Evolutionary conservation across 2,329 filamentous ascomycete species (phyloP).

Genomic region (Exophiala alcalophila): DNA sequence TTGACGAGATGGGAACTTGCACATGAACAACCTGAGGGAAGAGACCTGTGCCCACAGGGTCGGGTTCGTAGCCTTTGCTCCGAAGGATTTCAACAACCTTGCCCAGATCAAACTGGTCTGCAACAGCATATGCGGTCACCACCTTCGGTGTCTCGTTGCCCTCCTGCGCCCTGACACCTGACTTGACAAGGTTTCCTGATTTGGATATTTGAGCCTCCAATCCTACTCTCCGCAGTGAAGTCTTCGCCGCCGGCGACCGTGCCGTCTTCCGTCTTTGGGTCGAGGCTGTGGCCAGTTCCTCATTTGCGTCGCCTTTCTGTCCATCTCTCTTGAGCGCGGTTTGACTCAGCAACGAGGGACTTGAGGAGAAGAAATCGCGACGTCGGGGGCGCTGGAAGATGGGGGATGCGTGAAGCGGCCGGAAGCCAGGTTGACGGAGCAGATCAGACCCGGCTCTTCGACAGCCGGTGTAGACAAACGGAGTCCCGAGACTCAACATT

Average conservation of each 20-base stretch:
- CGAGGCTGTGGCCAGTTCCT: conserved; percentile 1
- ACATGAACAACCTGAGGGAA: conserved; percentile 66
- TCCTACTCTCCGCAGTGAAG: conserved; percentile 78
- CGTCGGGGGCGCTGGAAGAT: conserved; percentile 46
- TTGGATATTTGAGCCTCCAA: conserved; percentile 72
- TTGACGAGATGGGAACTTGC: conserved; percentile 47
- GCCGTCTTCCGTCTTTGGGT: conserved; percentile 48
- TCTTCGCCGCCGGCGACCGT: conserved; percentile 59
- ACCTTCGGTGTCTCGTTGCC: conserved; percentile 42
- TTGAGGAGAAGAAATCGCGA: conserved; percentile 66
- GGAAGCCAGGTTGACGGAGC: conserved; percentile 35
- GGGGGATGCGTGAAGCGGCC: conserved; percentile 36
- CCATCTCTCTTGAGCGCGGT: conserved; percentile 8
- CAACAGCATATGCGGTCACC: conserved; percentile 64
- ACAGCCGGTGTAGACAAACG: conserved; percentile 34
- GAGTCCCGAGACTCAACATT: conserved; percentile 9
- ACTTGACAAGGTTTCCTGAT: conserved; percentile 51
- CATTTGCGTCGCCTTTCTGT: conserved; percentile 6
- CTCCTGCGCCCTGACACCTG: conserved; percentile 37
- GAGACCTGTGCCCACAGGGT: conserved; percentile 60
- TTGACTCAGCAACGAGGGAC: conserved; percentile 43
- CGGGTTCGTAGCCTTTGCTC: conserved; percentile 59
- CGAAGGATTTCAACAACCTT: conserved; percentile 57
- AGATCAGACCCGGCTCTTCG: conserved; percentile 32
- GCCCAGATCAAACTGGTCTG: conserved; percentile 63